Evolutionary conservation across 441 rosid species (phyloP).

Genomic region (Populus trichocarpa): DNA sequence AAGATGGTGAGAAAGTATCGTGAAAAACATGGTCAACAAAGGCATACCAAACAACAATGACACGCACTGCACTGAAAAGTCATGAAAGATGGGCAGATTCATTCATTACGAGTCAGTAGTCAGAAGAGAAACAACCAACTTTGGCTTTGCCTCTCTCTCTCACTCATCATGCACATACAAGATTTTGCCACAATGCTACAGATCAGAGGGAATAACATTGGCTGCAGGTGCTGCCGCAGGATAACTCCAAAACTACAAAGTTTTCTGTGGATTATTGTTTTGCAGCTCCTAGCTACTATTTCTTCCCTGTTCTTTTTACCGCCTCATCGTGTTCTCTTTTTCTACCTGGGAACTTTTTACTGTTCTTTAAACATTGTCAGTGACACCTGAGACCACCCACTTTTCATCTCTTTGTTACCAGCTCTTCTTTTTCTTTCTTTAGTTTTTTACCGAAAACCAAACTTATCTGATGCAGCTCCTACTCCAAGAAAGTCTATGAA

Average conservation of each 20-base stretch:
- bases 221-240: not conserved
- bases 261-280: not conserved
- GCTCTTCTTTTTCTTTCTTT: not conserved
- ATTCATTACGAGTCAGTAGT: not conserved
- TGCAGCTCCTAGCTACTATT: not conserved
- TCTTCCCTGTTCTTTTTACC: not conserved
- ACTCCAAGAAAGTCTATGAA: constrained; percentile 71
- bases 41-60: not conserved
- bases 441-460: not conserved
- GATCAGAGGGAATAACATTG: not conserved
- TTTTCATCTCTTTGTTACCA: not conserved
- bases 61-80: constrained; percentile 18
- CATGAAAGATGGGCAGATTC: constrained; percentile 26
- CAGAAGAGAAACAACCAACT: not conserved
- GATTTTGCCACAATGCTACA: not conserved
- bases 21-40: not conserved
- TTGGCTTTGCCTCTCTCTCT: not conserved
- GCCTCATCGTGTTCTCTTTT: not conserved
- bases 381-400: not conserved
- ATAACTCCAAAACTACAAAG: constrained; percentile 9
- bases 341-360: not conserved
- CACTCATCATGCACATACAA: not conserved
- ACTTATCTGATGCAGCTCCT: constrained; percentile 31
- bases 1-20: not conserved
- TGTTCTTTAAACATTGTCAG: not conserved